Conservation (phyloP, 805 yeast species). For the Candida nanaspora region DNA sequence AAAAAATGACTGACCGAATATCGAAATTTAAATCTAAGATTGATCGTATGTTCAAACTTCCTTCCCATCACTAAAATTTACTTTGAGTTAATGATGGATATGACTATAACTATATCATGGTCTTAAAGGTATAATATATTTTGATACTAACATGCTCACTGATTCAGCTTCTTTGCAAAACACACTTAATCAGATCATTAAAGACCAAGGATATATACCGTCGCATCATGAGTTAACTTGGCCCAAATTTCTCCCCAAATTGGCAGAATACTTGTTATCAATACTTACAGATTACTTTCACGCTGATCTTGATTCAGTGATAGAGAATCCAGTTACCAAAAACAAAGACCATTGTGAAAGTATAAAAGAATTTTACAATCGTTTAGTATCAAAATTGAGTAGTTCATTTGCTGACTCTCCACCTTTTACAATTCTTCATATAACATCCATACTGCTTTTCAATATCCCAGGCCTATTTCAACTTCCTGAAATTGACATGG, state of each 20-base stretch:
- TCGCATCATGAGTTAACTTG: slow-evolving; percentile 11
- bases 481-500: background rate
- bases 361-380: slow-evolving; percentile 7
- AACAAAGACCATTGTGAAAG: background rate
- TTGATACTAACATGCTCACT: no score
- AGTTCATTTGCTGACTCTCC: slow-evolving; percentile 17
- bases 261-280: slow-evolving; percentile 4
- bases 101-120: no score
- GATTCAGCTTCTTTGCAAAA: background rate
- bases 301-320: slow-evolving; percentile 11
- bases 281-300: slow-evolving; percentile 8
- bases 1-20: background rate
- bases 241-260: slow-evolving; percentile 7
- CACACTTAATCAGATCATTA: slow-evolving; percentile 5
- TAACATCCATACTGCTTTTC: slow-evolving; percentile 10
- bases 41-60: background rate
- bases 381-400: slow-evolving; percentile 7
- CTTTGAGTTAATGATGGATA: no score
- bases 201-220: slow-evolving; percentile 11
- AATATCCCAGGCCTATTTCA: slow-evolving; percentile 7
- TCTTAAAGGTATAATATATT: no score
- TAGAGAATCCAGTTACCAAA: slow-evolving; percentile 7
- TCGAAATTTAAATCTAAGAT: background rate
- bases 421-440: slow-evolving; percentile 22
- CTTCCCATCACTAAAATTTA: no score